Evolutionary conservation across 106 monocot genomes (phyloP), one percentile per base, ranked within the genome.

Genomic region (Platanthera guangdongensis): DNA sequence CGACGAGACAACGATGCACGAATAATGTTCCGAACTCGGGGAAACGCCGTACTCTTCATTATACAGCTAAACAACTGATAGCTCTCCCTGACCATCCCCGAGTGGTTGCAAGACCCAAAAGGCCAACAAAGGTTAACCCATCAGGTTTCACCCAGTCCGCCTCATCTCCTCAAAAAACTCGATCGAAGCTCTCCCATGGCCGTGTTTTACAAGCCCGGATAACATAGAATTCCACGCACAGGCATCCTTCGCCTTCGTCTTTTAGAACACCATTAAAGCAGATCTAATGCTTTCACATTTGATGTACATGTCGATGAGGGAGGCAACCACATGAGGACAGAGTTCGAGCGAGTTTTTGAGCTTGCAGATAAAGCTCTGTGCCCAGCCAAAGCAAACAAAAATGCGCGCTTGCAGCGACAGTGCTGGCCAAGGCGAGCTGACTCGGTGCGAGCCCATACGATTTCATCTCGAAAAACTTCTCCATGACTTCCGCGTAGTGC

Each of bases 221-320:
- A 89, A 81, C 84, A 89, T 84, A 8, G 78, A 81, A 48, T 89
- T 89, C 84, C 86, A 89, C 32, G 74, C 74, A 3, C 80, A 19
- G 6, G 14, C 60, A 50, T 89, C 86, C 21, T 73, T 84, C 6
- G 69, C 0, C 8, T 46, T 5, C 30, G 75, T 80, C 2, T 16
- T 22, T 19, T 70, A 21, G 30, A 86, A 89, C 3, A 84, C 9
- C 30, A 72, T 78, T 16, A 2, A 18, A 50, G 81, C 89, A 8
- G 47, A 15, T 5, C 3, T 22, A 15, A 74, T 60, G 32, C 73
- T 74, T 4, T 86, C 86, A 47, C 81, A 84, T 70, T 89, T 89
- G 14, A 48, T 19, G 49, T 86, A 84, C 89, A 89, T 86, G 48
- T 86, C 89, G 4, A 86, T 70, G 0, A 89, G 86, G 11, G 89